Conservation (phyloP, 768 basidiomycete species). For the Multifurca ochricompacta region DNA sequence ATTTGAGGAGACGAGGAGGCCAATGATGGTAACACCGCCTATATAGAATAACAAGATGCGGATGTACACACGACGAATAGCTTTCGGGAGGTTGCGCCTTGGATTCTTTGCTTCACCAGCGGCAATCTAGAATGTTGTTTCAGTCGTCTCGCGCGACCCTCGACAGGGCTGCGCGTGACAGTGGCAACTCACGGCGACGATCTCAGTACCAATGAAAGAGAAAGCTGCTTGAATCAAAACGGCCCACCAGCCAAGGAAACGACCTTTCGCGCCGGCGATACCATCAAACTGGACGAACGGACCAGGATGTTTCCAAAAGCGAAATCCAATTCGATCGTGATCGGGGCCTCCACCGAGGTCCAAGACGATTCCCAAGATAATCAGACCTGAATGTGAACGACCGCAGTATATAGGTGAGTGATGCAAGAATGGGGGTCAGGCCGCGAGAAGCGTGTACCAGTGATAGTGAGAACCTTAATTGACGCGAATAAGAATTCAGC, state of each 20-base stretch:
- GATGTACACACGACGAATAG: constrained; percentile 54
- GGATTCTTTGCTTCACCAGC: constrained; percentile 92
- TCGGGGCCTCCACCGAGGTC: constrained; percentile 86
- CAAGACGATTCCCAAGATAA: constrained; percentile 56
- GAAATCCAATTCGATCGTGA: constrained; percentile 62
- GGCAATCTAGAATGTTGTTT: constrained; percentile 74
- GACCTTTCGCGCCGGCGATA: constrained; percentile 63
- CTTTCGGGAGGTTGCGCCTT: constrained; percentile 53
- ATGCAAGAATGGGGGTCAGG: constrained; percentile 44
- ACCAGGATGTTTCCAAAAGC: constrained; percentile 86
- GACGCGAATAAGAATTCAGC: constrained; percentile 85
- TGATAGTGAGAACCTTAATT: constrained; percentile 85
- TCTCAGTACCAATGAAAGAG: constrained; percentile 91
- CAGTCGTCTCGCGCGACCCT: too few relatives aligned
- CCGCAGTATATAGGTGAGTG: neutral
- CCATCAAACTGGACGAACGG: constrained; percentile 68
- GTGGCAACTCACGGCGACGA: constrained; percentile 64
- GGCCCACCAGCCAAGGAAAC: constrained; percentile 65
- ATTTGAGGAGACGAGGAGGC: constrained; percentile 73
- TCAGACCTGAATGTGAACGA: constrained; percentile 27
- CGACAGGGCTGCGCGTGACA: neutral
- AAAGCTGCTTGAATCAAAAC: constrained; percentile 86
- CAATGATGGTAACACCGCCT: constrained; percentile 64
- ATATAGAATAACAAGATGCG: constrained; percentile 76
- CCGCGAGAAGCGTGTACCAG: constrained; percentile 31